These are phyloP conservation scores for Coemansia interrupta DNA, from an alignment of 192 early-diverging fungal genomes.

Conservation along the genomic window DNA sequence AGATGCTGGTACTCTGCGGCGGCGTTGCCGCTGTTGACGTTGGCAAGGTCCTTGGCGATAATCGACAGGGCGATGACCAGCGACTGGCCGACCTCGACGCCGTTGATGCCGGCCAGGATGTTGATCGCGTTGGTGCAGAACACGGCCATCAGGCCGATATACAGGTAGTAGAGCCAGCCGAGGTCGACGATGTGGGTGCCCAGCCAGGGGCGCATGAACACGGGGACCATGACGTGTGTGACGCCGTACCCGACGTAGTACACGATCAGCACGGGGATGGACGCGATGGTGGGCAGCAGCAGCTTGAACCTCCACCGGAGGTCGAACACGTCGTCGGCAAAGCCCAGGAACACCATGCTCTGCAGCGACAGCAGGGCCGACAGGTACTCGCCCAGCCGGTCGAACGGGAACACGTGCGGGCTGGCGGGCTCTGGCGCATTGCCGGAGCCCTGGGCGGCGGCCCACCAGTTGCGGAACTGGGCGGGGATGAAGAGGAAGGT, in stretches of 20 bases:
- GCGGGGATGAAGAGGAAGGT: constrained; percentile 93
- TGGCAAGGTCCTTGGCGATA: constrained; percentile 50
- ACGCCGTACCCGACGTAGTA: constrained; percentile 88
- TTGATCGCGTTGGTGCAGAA: constrained; percentile 99
- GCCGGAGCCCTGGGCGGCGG: too few species aligned
- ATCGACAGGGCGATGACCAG: constrained; percentile 88
- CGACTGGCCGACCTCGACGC: constrained; percentile 91
- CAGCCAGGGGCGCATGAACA: constrained; percentile 70
- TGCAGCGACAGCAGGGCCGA: constrained; percentile 87
- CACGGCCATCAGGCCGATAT: constrained; percentile 81
- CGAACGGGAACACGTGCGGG: constrained; percentile 27
- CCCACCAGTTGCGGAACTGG: constrained; percentile 85
- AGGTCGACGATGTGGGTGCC: constrained; percentile 71
- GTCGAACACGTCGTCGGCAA: constrained; percentile 97
- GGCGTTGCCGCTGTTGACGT: constrained; percentile 29
- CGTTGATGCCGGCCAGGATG: constrained; percentile 97
- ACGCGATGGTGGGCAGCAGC: constrained; percentile 86
- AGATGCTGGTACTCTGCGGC: constrained; percentile 77
- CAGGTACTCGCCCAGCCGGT: constrained; percentile 83
- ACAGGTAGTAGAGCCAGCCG: constrained; percentile 90
- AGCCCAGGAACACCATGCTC: constrained; percentile 96
- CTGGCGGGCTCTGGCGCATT: constrained; percentile 4
- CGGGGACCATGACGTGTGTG: constrained; percentile 83
- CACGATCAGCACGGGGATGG: constrained; percentile 89
- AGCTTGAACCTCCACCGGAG: constrained; percentile 96